Evolutionary conservation across 768 basidiomycete genomes (phyloP).

Genomic region (Astraeus odoratus): DNA sequence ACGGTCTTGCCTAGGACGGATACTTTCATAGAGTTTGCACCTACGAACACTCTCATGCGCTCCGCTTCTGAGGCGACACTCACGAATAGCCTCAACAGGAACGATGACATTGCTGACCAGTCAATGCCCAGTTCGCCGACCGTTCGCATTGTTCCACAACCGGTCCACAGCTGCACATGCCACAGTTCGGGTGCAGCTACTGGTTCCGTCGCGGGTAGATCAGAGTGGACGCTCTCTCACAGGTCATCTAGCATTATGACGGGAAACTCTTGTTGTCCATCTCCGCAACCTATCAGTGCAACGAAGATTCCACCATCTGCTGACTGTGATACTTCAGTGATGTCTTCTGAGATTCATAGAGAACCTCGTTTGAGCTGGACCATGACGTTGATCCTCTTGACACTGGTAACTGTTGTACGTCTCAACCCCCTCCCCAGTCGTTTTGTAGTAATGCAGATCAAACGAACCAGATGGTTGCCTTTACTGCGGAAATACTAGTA

Average conservation of each 20-base stretch:
- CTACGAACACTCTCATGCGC: conserved; percentile 7
- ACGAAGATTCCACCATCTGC: conserved; percentile 10
- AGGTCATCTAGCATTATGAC: conserved; percentile 6
- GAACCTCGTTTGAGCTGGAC: conserved; percentile 53
- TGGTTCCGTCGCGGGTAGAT: conserved; percentile 5
- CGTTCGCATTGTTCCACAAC: conserved; percentile 20
- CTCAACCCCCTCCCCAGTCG: not conserved
- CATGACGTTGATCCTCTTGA: conserved; percentile 49
- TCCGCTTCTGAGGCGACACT: conserved; percentile 26
- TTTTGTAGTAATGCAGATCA: conserved; percentile 2
- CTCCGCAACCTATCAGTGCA: conserved; percentile 10
- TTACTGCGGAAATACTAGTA: conserved; percentile 72
- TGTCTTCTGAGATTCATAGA: conserved; percentile 26
- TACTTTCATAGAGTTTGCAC: conserved; percentile 5
- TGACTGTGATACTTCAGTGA: conserved; percentile 9
- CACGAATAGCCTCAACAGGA: conserved; percentile 4
- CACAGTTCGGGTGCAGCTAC: conserved; percentile 1
- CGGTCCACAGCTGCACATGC: conserved; percentile 1
- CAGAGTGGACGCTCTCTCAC: conserved; percentile 11
- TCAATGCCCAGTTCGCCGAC: conserved; percentile 9
- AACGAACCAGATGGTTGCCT: conserved; percentile 38
- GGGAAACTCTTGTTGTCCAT: conserved; percentile 1
- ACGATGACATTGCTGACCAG: not conserved
- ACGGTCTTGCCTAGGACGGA: conserved; percentile 9
- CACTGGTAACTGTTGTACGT: conserved; percentile 56